These are phyloP conservation scores for Xerocomus minutiporus DNA, from an alignment of 1,284 basidiomycete species.

Conservation along the genomic window DNA sequence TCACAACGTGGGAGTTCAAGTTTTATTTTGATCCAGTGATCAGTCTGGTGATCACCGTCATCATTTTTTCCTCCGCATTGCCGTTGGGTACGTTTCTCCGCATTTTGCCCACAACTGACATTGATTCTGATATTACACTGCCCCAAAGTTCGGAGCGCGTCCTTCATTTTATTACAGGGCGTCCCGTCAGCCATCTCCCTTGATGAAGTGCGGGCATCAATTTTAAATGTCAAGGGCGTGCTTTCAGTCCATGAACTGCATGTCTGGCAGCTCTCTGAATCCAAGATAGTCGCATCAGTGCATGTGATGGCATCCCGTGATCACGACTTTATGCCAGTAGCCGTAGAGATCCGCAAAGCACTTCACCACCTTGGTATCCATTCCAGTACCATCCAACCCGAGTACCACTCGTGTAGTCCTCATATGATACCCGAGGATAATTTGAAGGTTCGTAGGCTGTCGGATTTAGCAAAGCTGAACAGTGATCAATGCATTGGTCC, in stretches of 20 bases:
- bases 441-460: slow-evolving; percentile 35
- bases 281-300: slow-evolving; percentile 91
- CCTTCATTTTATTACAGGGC: slow-evolving; percentile 95
- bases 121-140: slow-evolving; percentile 11
- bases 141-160: slow-evolving; percentile 78
- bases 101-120: slow-evolving; percentile 5
- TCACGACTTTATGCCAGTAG: slow-evolving; percentile 89
- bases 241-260: slow-evolving; percentile 93
- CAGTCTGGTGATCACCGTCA: slow-evolving; percentile 90
- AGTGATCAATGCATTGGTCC: neutral
- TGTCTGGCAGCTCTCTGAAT: slow-evolving; percentile 91
- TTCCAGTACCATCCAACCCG: slow-evolving; percentile 86
- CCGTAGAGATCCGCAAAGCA: slow-evolving; percentile 75
- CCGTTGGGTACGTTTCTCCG: slow-evolving; percentile 69
- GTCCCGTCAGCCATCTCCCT: slow-evolving; percentile 89
- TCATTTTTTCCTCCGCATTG: slow-evolving; percentile 94
- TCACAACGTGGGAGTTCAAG: slow-evolving; percentile 72
- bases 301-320: slow-evolving; percentile 84
- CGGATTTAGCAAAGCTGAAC: neutral
- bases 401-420: slow-evolving; percentile 47
- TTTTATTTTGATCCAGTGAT: slow-evolving; percentile 94
- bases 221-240: slow-evolving; percentile 82
- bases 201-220: slow-evolving; percentile 78
- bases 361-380: slow-evolving; percentile 94
- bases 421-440: slow-evolving; percentile 39